A percentile compares a stretch with the other conserved stretches of the same genome.
Conservation (phyloP, 179 eudicot genomes). For the Monotropa hypopitys region DNA sequence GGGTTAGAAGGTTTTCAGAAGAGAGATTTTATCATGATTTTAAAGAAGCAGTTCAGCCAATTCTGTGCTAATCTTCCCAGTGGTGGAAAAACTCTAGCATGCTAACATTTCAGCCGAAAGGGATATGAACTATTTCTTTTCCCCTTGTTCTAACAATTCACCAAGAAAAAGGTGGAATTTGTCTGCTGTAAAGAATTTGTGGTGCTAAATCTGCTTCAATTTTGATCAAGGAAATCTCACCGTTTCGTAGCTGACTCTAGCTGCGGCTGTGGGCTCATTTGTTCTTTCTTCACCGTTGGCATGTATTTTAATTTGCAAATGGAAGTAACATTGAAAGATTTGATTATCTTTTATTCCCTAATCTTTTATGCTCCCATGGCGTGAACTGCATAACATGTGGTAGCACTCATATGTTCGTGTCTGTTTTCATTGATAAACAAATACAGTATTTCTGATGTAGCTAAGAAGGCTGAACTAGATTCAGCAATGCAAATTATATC, state of each 20-base stretch:
- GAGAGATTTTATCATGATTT: slow-evolving; percentile 75
- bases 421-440: neutral
- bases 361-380: neutral
- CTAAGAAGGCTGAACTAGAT: neutral
- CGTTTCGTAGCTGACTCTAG: neutral
- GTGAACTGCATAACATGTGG: neutral
- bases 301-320: neutral
- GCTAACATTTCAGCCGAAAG: neutral
- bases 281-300: neutral
- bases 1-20: slow-evolving; percentile 72
- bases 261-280: neutral
- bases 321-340: neutral
- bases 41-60: slow-evolving; percentile 45
- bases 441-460: neutral
- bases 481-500: neutral
- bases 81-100: neutral
- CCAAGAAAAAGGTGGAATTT: neutral
- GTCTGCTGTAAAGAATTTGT: neutral
- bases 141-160: neutral
- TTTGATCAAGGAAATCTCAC: neutral
- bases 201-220: neutral
- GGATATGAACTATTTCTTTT: neutral
- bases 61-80: slow-evolving; percentile 24
- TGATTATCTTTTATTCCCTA: neutral
- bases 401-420: neutral